phyloP scores from a whole-genome alignment of 2,329 filamentous ascomycete species.

The Diplocarpon mali region DNA sequence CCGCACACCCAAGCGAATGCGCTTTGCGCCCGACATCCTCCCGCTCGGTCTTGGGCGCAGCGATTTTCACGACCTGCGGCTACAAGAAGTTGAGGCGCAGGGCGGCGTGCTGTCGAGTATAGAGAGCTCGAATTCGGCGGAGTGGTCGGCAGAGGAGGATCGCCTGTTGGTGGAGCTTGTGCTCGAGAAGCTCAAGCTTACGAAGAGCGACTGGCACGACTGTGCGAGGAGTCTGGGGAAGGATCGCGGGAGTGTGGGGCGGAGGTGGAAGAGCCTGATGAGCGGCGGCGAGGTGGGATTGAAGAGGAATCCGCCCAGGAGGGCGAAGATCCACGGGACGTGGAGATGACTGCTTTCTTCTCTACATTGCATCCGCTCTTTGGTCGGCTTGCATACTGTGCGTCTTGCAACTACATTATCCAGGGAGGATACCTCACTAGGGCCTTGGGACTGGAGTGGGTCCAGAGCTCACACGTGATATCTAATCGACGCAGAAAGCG shows the following conservation, averaged over 20 bases:
- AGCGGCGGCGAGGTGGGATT: conserved; percentile 47
- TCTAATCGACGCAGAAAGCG: no score
- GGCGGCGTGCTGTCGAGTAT: conserved; percentile 14
- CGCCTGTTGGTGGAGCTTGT: conserved; percentile 56
- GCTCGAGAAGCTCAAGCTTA: conserved; percentile 53
- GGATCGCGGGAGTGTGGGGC: conserved; percentile 44
- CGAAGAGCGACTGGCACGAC: conserved; percentile 56
- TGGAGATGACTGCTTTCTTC: conserved; percentile 34
- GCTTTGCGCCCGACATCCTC: conserved; percentile 48
- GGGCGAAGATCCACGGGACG: conserved; percentile 41
- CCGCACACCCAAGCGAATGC: conserved; percentile 48
- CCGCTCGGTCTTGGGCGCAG: conserved; percentile 47
- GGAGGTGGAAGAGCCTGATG: conserved; percentile 54
- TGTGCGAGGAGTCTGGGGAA: conserved; percentile 52
- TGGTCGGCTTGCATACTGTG: no score
- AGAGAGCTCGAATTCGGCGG: conserved; percentile 6
- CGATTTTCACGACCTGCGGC: conserved; percentile 44
- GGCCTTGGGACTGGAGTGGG: no score
- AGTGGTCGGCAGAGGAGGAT: conserved; percentile 54
- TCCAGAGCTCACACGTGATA: no score
- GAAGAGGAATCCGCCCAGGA: conserved; percentile 30
- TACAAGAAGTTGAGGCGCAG: conserved; percentile 14
- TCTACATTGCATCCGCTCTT: no score
- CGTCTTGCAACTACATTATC: no score
- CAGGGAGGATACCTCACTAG: no score